Conservation (phyloP, 1,139 yeast genomes). For the Meyerozyma smithsonii region DNA sequence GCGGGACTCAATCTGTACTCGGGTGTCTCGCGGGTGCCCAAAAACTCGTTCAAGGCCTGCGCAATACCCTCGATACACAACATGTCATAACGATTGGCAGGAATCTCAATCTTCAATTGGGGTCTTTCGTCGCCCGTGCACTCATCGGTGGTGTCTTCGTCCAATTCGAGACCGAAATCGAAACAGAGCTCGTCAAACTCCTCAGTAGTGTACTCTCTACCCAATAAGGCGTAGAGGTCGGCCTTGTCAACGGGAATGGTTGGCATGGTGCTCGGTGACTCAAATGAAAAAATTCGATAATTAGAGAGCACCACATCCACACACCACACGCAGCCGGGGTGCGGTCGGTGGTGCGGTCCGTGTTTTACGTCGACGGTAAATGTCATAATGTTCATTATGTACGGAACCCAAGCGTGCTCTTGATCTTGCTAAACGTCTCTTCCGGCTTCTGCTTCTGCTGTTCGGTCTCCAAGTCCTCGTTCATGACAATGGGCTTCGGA, state of each 20-base stretch:
- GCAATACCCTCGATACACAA: slow-evolving; percentile 97
- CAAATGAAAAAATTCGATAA: not conserved
- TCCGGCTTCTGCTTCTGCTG: not conserved
- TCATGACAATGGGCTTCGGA: slow-evolving; percentile 9
- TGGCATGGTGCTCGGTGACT: slow-evolving; percentile 57
- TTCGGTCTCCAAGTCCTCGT: slow-evolving; percentile 18
- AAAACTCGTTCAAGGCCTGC: slow-evolving; percentile 86
- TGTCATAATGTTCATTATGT: not conserved
- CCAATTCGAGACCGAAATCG: slow-evolving; percentile 95
- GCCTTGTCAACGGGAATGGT: slow-evolving; percentile 93
- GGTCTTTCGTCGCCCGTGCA: slow-evolving; percentile 84
- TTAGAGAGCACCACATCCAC: not conserved
- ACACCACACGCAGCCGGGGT: not conserved
- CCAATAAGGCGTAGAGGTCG: slow-evolving; percentile 80
- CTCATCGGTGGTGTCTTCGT: slow-evolving; percentile 88
- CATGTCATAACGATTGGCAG: slow-evolving; percentile 98
- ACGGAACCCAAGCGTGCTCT: not conserved
- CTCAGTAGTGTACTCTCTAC: slow-evolving; percentile 75
- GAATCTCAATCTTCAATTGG: slow-evolving; percentile 91
- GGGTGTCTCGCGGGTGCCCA: slow-evolving; percentile 67
- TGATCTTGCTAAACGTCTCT: not conserved
- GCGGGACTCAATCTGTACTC: slow-evolving; percentile 57
- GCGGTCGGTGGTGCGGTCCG: not conserved
- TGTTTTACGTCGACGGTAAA: slow-evolving; percentile 1
- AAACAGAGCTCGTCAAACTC: slow-evolving; percentile 97